phyloP scores from a whole-genome alignment of 2,329 filamentous ascomycete genomes.

The Tolypocladium tundrense region DNA sequence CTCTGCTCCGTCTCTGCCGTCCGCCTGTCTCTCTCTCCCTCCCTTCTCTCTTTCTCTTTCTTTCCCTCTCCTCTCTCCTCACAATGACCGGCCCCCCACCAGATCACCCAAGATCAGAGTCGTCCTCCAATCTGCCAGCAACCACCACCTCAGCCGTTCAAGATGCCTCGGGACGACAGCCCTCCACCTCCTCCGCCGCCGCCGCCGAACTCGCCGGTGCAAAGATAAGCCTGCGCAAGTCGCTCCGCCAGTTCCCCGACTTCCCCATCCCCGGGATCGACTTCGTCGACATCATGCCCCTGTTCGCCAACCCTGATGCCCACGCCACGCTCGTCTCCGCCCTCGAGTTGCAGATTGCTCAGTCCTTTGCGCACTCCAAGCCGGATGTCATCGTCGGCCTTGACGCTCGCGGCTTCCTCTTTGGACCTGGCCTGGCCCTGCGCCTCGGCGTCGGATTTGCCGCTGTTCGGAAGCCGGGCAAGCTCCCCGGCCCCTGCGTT shows the following conservation, averaged over 20 bases:
- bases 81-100: conserved; percentile 22
- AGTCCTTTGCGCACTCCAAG: conserved; percentile 48
- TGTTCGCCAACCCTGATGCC: conserved; percentile 69
- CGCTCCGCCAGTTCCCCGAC: conserved; percentile 79
- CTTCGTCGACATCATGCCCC: conserved; percentile 96
- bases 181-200: conserved; percentile 51
- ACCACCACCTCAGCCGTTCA: conserved; percentile 23
- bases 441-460: conserved; percentile 78
- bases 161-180: conserved; percentile 54
- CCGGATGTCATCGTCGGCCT: conserved; percentile 90
- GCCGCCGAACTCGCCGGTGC: conserved; percentile 56
- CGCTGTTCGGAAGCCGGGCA: conserved; percentile 88
- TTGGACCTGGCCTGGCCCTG: conserved; percentile 82
- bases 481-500: conserved; percentile 81
- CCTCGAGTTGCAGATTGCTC: conserved; percentile 70
- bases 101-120: conserved; percentile 10
- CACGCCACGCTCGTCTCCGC: conserved; percentile 73
- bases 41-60: conserved; percentile 11
- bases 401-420: conserved; percentile 90
- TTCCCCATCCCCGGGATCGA: conserved; percentile 88
- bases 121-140: conserved; percentile 12
- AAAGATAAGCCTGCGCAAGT: conserved; percentile 59
- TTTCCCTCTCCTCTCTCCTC: conserved; percentile 17
- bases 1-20: conserved; percentile 10
- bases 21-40: conserved; percentile 15